Evolutionary conservation across 2,329 filamentous ascomycete species (phyloP).

Genomic region (Xylaria sp.): DNA sequence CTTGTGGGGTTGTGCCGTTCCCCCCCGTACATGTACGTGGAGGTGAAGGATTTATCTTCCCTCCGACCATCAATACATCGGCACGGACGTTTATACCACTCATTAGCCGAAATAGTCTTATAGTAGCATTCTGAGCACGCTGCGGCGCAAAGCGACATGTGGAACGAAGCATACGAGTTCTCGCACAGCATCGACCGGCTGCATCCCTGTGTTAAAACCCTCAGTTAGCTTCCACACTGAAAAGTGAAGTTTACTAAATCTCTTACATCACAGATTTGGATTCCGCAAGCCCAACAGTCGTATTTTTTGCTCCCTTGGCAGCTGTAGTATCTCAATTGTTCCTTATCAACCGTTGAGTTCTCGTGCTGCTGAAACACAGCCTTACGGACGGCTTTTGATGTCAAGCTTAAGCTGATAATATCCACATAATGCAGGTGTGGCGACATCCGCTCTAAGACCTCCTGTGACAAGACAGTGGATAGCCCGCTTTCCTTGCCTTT

Average conservation of each 20-base stretch:
- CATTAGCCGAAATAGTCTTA: neutral
- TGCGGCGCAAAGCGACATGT: constrained; percentile 10
- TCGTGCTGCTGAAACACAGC: neutral
- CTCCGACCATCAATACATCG: neutral
- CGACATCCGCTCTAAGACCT: neutral
- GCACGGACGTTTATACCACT: neutral
- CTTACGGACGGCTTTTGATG: neutral
- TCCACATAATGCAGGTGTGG: constrained; percentile 1
- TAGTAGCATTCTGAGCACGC: constrained; percentile 8
- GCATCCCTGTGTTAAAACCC: neutral
- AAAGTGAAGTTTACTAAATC: neutral
- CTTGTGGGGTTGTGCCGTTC: too few relatives aligned
- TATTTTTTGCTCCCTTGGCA: constrained; percentile 5
- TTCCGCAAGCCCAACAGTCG: constrained; percentile 12
- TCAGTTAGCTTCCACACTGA: neutral
- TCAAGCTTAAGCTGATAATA: constrained; percentile 4
- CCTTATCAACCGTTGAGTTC: neutral
- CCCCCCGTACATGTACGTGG: too few relatives aligned
- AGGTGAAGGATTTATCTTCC: neutral
- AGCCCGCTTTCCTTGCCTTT: neutral
- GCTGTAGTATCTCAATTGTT: neutral
- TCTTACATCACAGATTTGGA: constrained; percentile 13
- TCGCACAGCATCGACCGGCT: neutral
- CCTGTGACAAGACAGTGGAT: neutral
- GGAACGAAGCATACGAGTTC: constrained; percentile 1